Conservation (phyloP, 345 rosid genomes). For the Rhizophora apiculata region DNA sequence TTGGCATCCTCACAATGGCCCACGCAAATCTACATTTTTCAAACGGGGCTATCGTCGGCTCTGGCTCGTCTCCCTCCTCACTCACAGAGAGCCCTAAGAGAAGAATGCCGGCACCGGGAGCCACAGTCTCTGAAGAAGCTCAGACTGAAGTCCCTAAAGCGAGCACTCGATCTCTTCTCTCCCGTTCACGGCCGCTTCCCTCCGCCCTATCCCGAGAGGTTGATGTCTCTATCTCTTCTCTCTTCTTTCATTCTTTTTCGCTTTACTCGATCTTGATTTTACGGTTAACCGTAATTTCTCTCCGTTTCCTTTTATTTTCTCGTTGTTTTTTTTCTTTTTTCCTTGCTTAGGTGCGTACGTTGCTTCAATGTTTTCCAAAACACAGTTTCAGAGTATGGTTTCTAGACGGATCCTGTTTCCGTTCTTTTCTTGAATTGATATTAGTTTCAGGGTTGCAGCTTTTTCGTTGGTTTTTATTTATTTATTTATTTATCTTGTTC, state of each 20-base stretch:
- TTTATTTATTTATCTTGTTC: no score
- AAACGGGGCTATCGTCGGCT: no score
- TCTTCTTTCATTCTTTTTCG: neutral
- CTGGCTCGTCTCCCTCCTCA: no score
- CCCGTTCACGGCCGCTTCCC: slow-evolving; percentile 68
- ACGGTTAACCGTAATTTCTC: neutral
- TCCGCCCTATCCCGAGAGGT: slow-evolving; percentile 84
- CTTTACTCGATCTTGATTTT: neutral
- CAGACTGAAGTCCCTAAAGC: slow-evolving; percentile 78
- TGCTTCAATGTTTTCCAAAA: no score
- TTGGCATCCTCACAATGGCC: no score
- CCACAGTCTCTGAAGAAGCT: slow-evolving; percentile 90
- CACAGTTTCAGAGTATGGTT: no score
- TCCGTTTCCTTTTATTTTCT: no score
- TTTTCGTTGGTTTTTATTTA: no score
- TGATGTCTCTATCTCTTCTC: neutral
- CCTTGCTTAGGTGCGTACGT: no score
- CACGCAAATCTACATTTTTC: no score
- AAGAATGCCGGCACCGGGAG: slow-evolving; percentile 44
- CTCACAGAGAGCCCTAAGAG: neutral
- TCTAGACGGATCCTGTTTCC: no score
- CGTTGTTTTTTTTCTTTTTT: neutral
- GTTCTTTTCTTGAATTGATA: neutral
- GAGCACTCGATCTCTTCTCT: slow-evolving; percentile 82
- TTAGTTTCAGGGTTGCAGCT: no score